Evolutionary conservation across 129 eudicot genomes (phyloP), one percentile per base, ranked within the genome.

Genomic region (Escallonia rubra): DNA sequence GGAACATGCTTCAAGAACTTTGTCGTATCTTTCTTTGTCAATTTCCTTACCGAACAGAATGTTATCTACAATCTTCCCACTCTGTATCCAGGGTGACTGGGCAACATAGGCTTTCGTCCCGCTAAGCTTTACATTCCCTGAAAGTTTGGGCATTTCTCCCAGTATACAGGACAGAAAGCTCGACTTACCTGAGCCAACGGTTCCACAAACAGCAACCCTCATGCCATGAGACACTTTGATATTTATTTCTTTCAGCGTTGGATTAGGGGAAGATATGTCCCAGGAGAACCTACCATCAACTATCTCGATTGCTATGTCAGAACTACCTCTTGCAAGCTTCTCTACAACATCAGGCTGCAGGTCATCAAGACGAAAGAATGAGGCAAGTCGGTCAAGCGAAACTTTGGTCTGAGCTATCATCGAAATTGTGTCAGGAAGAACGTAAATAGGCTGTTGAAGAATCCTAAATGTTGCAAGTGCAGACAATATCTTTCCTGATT

Each of bases 71-170:
- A 93, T 89, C 72, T 75, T 93, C 34, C 92, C 98, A 49, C 98
- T 93, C 69, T 89, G 98, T 72, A 93, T 93, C 98, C 98, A 93
- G 6, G 96, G 85, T 10, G 96, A 76, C 70, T 93, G 98, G 62
- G 96, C 81, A 58, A 86, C 98, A 69, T 82, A 94, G 53, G 96
- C 96, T 81, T 77, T 94, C 39, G 79, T 76, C 65, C 99, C 99
- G 71, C 82, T 34, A 3, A 94, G 34, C 72, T 74, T 81, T 43
- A 87, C 63, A 43, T 65, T 58, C 49, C 97, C 99, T 6, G 97
- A 85, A 10, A 85, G 43, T 74, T 89, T 93, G n/a, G 85, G 80
- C 66, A 89, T 57, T 74, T 94, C 97, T 14, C 97, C 99, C 3
- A 89, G 53, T 2, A 93, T 78, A 73, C 98, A 72, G 3, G 96